Base-by-base conservation (phyloP, 208 protist species). In the Eutreptiella sp. region DNA sequence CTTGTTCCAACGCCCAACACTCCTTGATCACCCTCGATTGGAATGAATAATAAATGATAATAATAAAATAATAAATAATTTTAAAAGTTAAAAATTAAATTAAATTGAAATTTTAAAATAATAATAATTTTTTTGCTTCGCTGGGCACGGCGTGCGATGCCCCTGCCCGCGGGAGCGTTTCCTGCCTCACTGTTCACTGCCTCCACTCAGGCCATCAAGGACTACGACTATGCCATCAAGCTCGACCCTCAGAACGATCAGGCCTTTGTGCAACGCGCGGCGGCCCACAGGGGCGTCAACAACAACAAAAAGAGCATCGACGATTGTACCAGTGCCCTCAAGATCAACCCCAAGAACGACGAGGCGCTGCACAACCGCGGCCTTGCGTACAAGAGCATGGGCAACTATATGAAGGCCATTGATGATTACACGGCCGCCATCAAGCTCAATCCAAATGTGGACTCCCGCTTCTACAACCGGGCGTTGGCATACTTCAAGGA, bases 381-480 rank as follows among this genome's bases (percentile, higher is more conserved):
- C 7, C 81, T 88, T 52, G 75, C 68, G 33, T 57, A 75, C 35
- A 68, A 77, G 5, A 85, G 87, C 61, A 46, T 81, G 63, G 61
- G 68, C 27, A 29, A 73, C 27, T 78, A 67, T 41, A 32, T 63
- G 23, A 60, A 63, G 5, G 79, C 80, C 21, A 64, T 86, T 47
- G 36, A 50, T 9, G 87, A 93, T 68, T 93, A 90, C 75, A 79
- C 73, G 1, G 53, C 31, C 7, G 77, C 81, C 23, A 76, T 91
- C 33, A 52, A 48, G 0, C 11, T 92, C 2, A 75, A 92, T 66
- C 63, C 73, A 0, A 38, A 66, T 7, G 84, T 93, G 58, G 90
- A 94, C 72, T 92, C 92, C 55, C 82, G 87, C 9, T 76, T 79
- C 69, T 92, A 90, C 68, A 96, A 94, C 75, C 74, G 88, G 21